Conservation (phyloP, 2,329 filamentous ascomycete species). For the Biscogniauxia marginata region DNA sequence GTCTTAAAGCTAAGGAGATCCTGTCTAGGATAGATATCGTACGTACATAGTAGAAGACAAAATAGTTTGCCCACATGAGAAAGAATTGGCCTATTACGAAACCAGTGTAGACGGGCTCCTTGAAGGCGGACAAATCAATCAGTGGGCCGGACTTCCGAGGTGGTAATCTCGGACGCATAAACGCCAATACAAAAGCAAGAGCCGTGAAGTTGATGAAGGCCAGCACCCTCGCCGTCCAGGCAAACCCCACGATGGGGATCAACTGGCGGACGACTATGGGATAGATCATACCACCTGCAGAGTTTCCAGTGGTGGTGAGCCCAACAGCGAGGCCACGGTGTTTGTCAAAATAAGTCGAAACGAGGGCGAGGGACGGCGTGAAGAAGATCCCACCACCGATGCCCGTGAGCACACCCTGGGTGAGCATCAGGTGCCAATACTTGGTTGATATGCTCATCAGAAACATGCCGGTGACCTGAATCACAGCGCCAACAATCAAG, state of each 20-base stretch:
- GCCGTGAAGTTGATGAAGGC: constrained; percentile 72
- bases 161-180: constrained; percentile 33
- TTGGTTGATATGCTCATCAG: constrained; percentile 39
- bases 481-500: constrained; percentile 37
- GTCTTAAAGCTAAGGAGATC: background rate
- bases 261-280: constrained; percentile 39
- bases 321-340: constrained; percentile 58
- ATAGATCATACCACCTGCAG: constrained; percentile 54
- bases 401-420: constrained; percentile 48
- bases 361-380: constrained; percentile 55
- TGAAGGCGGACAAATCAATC: constrained; percentile 31
- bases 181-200: constrained; percentile 64
- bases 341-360: constrained; percentile 61
- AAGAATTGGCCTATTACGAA: constrained; percentile 39
- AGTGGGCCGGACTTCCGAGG: constrained; percentile 32
- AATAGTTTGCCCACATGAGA: constrained; percentile 42
- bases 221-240: constrained; percentile 33
- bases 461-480: constrained; percentile 46
- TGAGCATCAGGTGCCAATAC: constrained; percentile 51
- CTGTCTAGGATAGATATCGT: background rate
- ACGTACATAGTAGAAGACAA: constrained; percentile 43
- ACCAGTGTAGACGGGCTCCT: constrained; percentile 31
- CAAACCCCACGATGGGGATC: constrained; percentile 31
- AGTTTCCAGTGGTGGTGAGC: constrained; percentile 56
- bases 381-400: constrained; percentile 56